A percentile compares a stretch with the other conserved stretches of the same genome.
Evolutionary conservation across 2,329 filamentous ascomycete species (phyloP).

Genomic region (Bipolaris sorokiniana): DNA sequence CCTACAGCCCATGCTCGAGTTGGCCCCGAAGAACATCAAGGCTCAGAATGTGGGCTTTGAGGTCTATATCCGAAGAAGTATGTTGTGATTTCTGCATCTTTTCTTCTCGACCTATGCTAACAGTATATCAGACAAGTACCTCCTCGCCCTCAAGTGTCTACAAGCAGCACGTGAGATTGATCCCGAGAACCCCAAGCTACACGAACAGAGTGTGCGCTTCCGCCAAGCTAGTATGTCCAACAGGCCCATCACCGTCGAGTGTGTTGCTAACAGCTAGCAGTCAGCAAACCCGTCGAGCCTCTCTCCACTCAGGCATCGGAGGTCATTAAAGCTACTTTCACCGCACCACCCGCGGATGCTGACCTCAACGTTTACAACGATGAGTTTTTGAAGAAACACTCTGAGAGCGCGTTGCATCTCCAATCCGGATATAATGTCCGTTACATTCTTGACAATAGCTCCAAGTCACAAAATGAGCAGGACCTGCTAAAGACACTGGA

Average conservation of each 20-base stretch:
- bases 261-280: slow-evolving; percentile 27
- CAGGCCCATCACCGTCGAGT: neutral
- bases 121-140: slow-evolving; percentile 72
- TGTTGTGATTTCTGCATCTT: slow-evolving; percentile 44
- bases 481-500: slow-evolving; percentile 67
- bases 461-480: slow-evolving; percentile 64
- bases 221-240: slow-evolving; percentile 59
- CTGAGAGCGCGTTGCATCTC: slow-evolving; percentile 65
- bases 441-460: slow-evolving; percentile 63
- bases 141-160: slow-evolving; percentile 86
- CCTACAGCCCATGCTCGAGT: slow-evolving; percentile 78
- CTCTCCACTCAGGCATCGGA: slow-evolving; percentile 72
- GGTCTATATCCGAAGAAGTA: slow-evolving; percentile 83
- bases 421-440: slow-evolving; percentile 68
- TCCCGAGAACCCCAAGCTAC: slow-evolving; percentile 71
- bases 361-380: slow-evolving; percentile 70
- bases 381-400: slow-evolving; percentile 68
- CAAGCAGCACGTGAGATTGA: slow-evolving; percentile 74
- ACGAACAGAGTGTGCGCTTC: slow-evolving; percentile 76
- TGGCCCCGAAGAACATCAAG: slow-evolving; percentile 79
- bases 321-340: slow-evolving; percentile 72
- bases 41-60: slow-evolving; percentile 88
- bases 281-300: slow-evolving; percentile 49
- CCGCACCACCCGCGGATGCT: slow-evolving; percentile 61
- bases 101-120: slow-evolving; percentile 2